These are phyloP conservation scores for Cutaneotrichosporon sp. DNA, from an alignment of 1,284 basidiomycete genomes.

Conservation along the genomic window DNA sequence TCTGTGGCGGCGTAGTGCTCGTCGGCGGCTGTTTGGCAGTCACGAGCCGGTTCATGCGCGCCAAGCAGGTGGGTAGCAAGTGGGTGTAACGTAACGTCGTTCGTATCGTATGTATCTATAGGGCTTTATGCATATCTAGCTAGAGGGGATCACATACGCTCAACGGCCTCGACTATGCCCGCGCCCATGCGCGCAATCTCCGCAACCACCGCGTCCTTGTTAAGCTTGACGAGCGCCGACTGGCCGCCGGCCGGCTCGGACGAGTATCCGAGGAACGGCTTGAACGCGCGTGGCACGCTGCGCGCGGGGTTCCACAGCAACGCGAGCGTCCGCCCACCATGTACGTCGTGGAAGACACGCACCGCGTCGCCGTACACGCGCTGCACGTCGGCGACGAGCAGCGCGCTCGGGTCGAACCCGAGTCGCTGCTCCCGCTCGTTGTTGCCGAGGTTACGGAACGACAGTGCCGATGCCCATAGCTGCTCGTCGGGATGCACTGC, in stretches of 20 bases:
- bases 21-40: background rate
- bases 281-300: constrained; percentile 57
- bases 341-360: constrained; percentile 76
- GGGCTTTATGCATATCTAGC: background rate
- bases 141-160: constrained; percentile 5
- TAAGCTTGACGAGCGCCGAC: constrained; percentile 61
- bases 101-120: too few relatives aligned
- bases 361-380: constrained; percentile 70
- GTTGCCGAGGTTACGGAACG: constrained; percentile 30
- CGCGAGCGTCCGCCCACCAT: constrained; percentile 75
- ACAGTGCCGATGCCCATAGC: constrained; percentile 28
- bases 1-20: constrained; percentile 26
- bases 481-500: constrained; percentile 51
- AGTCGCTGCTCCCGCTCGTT: constrained; percentile 11
- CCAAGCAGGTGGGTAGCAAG: constrained; percentile 12
- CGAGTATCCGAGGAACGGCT: constrained; percentile 76
- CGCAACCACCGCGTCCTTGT: constrained; percentile 62
- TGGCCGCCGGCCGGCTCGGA: constrained; percentile 48
- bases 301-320: constrained; percentile 73
- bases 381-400: constrained; percentile 63
- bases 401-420: constrained; percentile 68
- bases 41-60: constrained; percentile 1
- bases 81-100: constrained; percentile 13
- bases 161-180: constrained; percentile 60
- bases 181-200: constrained; percentile 76